Evolutionary conservation across 345 rosid species (phyloP).

Genomic region (Brassica rapa): DNA sequence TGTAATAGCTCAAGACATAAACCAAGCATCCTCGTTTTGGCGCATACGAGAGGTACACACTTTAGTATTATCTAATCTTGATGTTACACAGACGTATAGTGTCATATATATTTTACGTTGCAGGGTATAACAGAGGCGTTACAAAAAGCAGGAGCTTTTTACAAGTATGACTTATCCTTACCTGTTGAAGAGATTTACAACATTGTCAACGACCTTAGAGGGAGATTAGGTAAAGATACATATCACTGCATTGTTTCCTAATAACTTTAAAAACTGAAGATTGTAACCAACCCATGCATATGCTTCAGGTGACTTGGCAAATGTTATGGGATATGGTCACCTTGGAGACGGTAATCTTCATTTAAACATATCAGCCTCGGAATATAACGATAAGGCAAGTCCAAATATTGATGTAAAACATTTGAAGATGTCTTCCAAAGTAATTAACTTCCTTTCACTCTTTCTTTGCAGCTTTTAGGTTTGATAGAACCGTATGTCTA

Average conservation of each 20-base stretch:
- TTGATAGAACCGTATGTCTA: constrained; percentile 87
- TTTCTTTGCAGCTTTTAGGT: constrained; percentile 61
- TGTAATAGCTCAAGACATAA: constrained; percentile 86
- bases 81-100: neutral
- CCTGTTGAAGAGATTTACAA: constrained; percentile 83
- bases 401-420: neutral
- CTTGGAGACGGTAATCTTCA: constrained; percentile 96
- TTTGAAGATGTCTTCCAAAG: neutral
- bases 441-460: neutral
- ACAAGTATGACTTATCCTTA: constrained; percentile 90
- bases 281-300: constrained; percentile 9
- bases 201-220: constrained; percentile 80
- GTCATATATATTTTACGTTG: neutral
- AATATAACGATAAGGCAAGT: constrained; percentile 65
- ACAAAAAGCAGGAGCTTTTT: constrained; percentile 79
- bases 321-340: constrained; percentile 88
- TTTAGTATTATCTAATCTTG: neutral
- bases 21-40: constrained; percentile 93
- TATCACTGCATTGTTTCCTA: neutral
- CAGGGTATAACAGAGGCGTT: constrained; percentile 92
- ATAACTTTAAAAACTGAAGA: neutral
- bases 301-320: constrained; percentile 63
- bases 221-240: constrained; percentile 61
- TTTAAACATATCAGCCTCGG: constrained; percentile 74
- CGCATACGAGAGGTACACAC: constrained; percentile 75